These are phyloP conservation scores for Lagenaria siceraria DNA, from an alignment of 306 rosid genomes.

Conservation along the genomic window DNA sequence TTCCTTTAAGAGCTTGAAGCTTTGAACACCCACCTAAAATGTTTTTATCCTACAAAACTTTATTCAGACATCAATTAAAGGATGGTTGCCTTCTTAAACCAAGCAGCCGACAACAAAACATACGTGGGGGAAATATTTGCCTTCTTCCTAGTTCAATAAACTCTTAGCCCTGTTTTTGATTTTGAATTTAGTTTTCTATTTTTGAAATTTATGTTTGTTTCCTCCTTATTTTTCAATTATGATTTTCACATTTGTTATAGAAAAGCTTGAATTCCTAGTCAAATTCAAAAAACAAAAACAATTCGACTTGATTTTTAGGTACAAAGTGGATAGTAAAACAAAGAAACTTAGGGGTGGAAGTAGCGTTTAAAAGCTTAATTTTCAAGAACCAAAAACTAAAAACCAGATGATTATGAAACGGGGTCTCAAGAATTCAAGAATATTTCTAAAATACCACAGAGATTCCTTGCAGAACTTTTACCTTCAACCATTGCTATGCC, in stretches of 20 bases:
- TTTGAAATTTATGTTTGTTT: no score
- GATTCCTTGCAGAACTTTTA: constrained; percentile 2
- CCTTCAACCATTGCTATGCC: constrained; percentile 93
- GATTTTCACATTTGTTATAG: background rate
- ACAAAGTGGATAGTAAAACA: background rate
- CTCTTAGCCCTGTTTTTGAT: background rate
- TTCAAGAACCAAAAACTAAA: background rate
- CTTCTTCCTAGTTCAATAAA: background rate
- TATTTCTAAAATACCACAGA: background rate
- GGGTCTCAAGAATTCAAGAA: background rate
- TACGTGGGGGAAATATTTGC: background rate
- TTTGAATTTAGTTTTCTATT: no score
- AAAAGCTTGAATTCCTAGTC: background rate
- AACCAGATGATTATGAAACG: background rate
- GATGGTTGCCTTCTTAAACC: background rate
- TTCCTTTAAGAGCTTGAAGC: background rate
- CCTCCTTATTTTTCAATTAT: background rate
- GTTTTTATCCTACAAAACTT: background rate
- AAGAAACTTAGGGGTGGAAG: background rate
- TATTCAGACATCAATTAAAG: background rate
- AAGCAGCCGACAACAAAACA: background rate
- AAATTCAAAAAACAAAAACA: background rate
- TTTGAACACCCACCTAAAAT: background rate
- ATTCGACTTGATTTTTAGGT: background rate
- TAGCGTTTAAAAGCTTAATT: no score